Evolutionary conservation across 2,329 filamentous ascomycete genomes (phyloP).

Genomic region (Alternaria rosae): DNA sequence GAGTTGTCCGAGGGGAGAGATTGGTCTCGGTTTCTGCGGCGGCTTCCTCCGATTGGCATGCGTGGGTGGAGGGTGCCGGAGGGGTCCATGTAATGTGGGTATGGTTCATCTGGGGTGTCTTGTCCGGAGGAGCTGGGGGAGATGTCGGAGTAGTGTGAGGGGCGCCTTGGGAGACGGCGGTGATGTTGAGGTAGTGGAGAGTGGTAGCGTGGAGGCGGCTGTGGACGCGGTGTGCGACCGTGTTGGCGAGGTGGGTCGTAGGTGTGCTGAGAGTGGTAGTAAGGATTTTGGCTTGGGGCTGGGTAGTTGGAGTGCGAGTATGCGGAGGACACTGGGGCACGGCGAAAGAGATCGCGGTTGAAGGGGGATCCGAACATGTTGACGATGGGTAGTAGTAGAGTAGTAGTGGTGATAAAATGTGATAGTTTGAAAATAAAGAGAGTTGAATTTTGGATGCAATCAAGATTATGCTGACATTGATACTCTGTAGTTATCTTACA

Average conservation of each 20-base stretch:
- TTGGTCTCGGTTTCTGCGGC: not conserved
- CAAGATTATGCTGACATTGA: not conserved
- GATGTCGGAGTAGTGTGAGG: not conserved
- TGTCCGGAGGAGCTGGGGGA: not conserved
- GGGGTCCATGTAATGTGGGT: not conserved
- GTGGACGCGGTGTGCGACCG: not conserved
- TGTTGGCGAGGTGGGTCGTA: not conserved
- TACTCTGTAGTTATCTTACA: not conserved
- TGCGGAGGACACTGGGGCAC: not conserved
- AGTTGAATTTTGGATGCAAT: not conserved
- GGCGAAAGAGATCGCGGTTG: slow-evolving; percentile 4
- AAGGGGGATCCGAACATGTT: slow-evolving; percentile 12
- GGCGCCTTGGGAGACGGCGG: not conserved
- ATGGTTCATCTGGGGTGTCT: not conserved
- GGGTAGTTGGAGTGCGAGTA: slow-evolving; percentile 3
- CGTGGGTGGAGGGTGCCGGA: not conserved
- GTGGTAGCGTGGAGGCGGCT: not conserved
- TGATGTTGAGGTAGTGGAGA: not conserved
- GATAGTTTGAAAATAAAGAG: not conserved
- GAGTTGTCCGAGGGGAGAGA: not conserved
- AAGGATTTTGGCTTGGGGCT: not conserved
- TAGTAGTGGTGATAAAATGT: not conserved
- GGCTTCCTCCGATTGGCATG: not conserved
- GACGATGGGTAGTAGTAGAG: not conserved
- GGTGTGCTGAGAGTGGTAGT: not conserved